Conservation (phyloP, 139 green algal genomes). For the Micractinium conductrix region DNA sequence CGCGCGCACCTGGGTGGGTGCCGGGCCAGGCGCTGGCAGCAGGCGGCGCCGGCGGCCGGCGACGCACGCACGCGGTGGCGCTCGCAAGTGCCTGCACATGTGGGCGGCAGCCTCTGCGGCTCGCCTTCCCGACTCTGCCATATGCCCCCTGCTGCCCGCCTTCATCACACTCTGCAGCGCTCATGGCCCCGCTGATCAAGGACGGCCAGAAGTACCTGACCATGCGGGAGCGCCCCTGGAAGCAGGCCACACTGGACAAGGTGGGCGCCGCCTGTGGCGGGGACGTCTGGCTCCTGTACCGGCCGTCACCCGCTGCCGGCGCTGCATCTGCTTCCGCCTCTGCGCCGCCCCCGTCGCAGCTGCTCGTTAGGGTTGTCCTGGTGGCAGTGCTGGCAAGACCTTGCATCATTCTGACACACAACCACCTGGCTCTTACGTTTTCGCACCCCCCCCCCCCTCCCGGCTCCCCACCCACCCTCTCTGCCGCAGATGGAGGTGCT, state of each 20-base stretch:
- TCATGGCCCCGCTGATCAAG: slow-evolving; percentile 25
- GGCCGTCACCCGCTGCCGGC: no score
- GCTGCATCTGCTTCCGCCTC: no score
- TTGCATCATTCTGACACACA: no score
- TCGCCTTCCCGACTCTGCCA: no score
- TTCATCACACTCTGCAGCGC: background rate
- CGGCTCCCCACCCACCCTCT: background rate
- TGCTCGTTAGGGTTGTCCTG: background rate
- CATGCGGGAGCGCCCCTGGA: slow-evolving; percentile 18
- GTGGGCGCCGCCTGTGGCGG: background rate
- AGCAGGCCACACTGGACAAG: slow-evolving; percentile 19
- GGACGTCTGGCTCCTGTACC: background rate
- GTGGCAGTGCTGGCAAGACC: background rate
- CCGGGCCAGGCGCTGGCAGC: background rate
- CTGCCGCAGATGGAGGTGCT: slow-evolving; percentile 30
- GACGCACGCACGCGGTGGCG: no score
- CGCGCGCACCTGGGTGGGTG: slow-evolving; percentile 30
- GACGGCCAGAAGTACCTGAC: slow-evolving; percentile 11
- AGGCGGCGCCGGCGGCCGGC: no score
- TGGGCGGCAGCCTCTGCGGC: no score
- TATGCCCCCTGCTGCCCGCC: background rate
- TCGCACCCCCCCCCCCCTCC: no score
- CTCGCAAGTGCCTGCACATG: no score
- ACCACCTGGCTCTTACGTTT: no score
- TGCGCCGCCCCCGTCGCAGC: no score